These are phyloP conservation scores for Leccinum rimulosum DNA, from an alignment of 768 basidiomycete species.

Conservation along the genomic window DNA sequence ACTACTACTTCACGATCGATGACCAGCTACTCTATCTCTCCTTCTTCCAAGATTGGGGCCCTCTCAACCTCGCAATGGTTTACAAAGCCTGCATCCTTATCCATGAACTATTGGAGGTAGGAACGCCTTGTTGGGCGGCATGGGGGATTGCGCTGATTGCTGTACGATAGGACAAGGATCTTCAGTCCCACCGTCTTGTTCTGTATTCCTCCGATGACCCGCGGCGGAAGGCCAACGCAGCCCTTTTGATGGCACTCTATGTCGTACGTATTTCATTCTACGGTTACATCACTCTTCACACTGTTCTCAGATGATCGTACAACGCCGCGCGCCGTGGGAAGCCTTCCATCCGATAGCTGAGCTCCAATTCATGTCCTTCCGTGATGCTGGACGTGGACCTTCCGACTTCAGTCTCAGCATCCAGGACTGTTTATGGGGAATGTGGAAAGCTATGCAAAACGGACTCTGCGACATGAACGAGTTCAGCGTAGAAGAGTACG, in stretches of 20 bases:
- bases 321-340: slow-evolving; percentile 86
- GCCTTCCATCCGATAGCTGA: slow-evolving; percentile 93
- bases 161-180: slow-evolving; percentile 62
- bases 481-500: slow-evolving; percentile 91
- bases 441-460: slow-evolving; percentile 90
- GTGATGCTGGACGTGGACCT: slow-evolving; percentile 90
- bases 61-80: slow-evolving; percentile 88
- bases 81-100: slow-evolving; percentile 91
- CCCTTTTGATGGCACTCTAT: slow-evolving; percentile 90
- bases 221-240: slow-evolving; percentile 88
- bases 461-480: slow-evolving; percentile 92
- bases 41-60: slow-evolving; percentile 95
- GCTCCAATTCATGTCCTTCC: slow-evolving; percentile 90
- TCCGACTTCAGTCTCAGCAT: slow-evolving; percentile 93
- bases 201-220: slow-evolving; percentile 88
- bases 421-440: slow-evolving; percentile 86
- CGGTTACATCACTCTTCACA: slow-evolving; percentile 17
- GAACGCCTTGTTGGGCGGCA: slow-evolving; percentile 20
- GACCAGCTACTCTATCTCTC: slow-evolving; percentile 89
- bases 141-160: slow-evolving; percentile 21
- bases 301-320: slow-evolving; percentile 79
- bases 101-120: slow-evolving; percentile 82
- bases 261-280: slow-evolving; percentile 54
- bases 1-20: slow-evolving; percentile 92
- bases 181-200: slow-evolving; percentile 71